phyloP scores from a whole-genome alignment of 345 rosid species.

The Aethionema arabicum region DNA sequence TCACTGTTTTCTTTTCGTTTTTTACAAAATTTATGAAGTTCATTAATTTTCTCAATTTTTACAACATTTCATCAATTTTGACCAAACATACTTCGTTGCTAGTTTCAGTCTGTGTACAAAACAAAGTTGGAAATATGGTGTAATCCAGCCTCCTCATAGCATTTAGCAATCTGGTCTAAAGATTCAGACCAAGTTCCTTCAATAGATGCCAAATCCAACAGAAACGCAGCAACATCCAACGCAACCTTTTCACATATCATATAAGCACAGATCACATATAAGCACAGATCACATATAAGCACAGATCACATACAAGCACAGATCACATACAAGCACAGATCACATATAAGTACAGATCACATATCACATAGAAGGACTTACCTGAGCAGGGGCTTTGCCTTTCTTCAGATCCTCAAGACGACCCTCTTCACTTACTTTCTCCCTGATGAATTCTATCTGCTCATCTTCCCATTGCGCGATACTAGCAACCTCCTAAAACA shows the following conservation, averaged over 20 bases:
- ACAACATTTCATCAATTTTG: too few species aligned
- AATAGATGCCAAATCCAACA: constrained; percentile 83
- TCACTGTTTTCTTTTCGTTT: too few species aligned
- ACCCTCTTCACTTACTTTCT: constrained; percentile 81
- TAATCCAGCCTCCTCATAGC: constrained; percentile 71
- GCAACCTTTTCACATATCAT: too few species aligned
- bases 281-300: too few species aligned
- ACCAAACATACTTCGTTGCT: not conserved
- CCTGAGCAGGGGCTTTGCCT: constrained; percentile 82
- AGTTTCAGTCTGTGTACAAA: constrained; percentile 47
- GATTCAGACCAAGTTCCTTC: constrained; percentile 77
- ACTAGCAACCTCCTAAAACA: constrained; percentile 58
- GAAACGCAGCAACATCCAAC: constrained; percentile 80
- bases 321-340: too few species aligned
- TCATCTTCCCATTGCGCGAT: constrained; percentile 93
- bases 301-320: too few species aligned
- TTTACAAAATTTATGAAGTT: too few species aligned
- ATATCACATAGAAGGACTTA: too few species aligned
- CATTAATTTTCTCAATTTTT: too few species aligned
- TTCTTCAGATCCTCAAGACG: constrained; percentile 72
- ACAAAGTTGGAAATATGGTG: constrained; percentile 60
- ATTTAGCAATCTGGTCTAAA: constrained; percentile 56
- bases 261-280: too few species aligned
- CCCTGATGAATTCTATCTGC: constrained; percentile 77
- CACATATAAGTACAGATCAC: too few species aligned